Evolutionary conservation across 176 grass and related monocot genomes (phyloP).

Genomic region (Poa annua): DNA sequence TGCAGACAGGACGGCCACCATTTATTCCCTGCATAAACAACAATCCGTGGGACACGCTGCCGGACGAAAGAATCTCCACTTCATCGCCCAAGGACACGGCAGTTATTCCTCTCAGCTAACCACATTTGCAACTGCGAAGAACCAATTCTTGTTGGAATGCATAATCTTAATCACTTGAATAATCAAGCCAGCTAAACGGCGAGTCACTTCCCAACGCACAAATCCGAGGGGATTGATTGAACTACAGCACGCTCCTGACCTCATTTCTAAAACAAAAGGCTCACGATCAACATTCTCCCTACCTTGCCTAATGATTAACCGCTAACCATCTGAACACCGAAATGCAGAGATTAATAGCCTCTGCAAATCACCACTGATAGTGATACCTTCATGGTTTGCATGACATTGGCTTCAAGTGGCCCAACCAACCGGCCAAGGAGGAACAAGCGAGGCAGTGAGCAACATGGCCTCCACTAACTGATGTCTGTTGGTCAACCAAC

Average conservation of each 20-base stretch:
- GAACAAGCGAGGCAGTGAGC: slow-evolving; percentile 12
- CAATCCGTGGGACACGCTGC: not conserved
- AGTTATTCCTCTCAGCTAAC: slow-evolving; percentile 34
- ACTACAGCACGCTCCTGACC: not conserved
- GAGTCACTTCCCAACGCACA: not conserved
- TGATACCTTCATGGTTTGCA: not conserved
- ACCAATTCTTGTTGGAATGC: not conserved
- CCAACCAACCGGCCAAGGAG: not conserved
- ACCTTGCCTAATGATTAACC: not conserved
- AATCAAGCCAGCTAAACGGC: not conserved
- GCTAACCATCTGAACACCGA: not conserved
- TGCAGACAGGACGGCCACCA: not conserved
- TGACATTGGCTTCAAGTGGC: not conserved
- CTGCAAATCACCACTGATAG: not conserved
- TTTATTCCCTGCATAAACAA: slow-evolving; percentile 26
- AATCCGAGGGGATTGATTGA: not conserved
- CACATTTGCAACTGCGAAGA: not conserved
- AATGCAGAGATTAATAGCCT: not conserved
- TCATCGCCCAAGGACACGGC: slow-evolving; percentile 18
- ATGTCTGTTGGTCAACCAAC: slow-evolving; percentile 16
- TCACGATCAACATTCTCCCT: not conserved
- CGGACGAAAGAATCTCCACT: not conserved
- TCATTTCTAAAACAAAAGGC: too few species aligned
- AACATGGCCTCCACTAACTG: slow-evolving; percentile 30
- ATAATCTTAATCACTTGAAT: not conserved